These are phyloP conservation scores for Chlorella sp. DNA, from an alignment of 139 green algal genomes.

Conservation along the genomic window DNA sequence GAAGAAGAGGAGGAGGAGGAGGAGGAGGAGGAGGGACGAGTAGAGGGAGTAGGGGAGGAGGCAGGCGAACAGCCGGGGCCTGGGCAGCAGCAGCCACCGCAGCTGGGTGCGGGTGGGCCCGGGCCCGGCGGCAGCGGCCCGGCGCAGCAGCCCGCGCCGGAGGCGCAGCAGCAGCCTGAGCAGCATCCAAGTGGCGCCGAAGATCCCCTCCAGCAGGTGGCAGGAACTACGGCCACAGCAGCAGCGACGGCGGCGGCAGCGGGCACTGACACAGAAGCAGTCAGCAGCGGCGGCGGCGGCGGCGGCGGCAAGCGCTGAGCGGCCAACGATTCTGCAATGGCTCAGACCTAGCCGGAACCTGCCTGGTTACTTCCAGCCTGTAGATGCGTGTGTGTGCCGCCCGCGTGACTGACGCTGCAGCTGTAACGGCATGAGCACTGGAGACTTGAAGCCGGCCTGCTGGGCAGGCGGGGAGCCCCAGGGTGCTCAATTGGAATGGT, in stretches of 20 bases:
- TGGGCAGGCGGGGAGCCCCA: too few species aligned
- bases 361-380: too few species aligned
- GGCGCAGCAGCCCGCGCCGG: neutral
- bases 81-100: neutral
- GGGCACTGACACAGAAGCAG: too few species aligned
- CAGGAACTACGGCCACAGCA: neutral
- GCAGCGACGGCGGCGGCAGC: neutral
- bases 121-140: neutral
- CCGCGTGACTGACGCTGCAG: too few species aligned
- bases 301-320: too few species aligned
- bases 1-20: conserved; percentile 13
- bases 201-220: neutral
- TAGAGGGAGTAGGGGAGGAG: neutral
- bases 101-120: neutral
- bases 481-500: too few species aligned
- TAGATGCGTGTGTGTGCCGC: too few species aligned
- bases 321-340: too few species aligned
- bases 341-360: neutral
- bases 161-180: neutral
- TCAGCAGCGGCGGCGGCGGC: too few species aligned
- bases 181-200: neutral
- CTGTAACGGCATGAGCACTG: too few species aligned
- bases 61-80: neutral
- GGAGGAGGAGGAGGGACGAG: conserved; percentile 22
- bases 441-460: too few species aligned